Percentiles rank a stretch among this genome's conserved stretches.
Conservation (phyloP, 164 flowering plant genomes). For the Kalanchoe fedtschenkoi region DNA sequence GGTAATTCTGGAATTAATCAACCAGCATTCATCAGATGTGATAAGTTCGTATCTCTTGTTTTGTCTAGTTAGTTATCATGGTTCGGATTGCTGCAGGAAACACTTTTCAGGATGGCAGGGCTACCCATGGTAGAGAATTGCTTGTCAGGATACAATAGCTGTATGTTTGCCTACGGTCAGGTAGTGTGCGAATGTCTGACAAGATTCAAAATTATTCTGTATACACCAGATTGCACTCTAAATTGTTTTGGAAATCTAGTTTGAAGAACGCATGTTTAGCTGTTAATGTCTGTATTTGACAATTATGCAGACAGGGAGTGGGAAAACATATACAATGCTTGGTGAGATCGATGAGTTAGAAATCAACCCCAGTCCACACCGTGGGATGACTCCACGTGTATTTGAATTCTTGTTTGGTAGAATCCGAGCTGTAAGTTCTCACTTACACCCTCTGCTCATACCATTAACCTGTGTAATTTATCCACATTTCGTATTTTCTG, state of each 20-base stretch:
- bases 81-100: conserved; percentile 48
- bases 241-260: too few species aligned
- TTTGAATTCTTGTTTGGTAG: conserved; percentile 94
- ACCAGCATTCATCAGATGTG: neutral
- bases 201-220: too few species aligned
- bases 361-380: conserved; percentile 58
- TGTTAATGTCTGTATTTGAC: conserved; percentile 3
- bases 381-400: conserved; percentile 95
- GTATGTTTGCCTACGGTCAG: conserved; percentile 99
- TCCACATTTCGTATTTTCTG: conserved; percentile 2
- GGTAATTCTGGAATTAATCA: conserved; percentile 27
- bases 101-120: conserved; percentile 81
- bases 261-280: neutral
- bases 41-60: neutral
- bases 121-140: conserved; percentile 98
- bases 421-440: conserved; percentile 67
- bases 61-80: neutral
- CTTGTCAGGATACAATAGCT: conserved; percentile 92
- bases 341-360: conserved; percentile 82
- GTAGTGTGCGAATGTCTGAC: conserved; percentile 22
- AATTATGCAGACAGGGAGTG: conserved; percentile 85
- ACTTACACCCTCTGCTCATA: neutral
- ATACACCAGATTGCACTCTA: too few species aligned
- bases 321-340: conserved; percentile 94
- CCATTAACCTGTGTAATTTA: neutral